Evolutionary conservation across 768 basidiomycete species (phyloP), one percentile per base, ranked within the genome.

Genomic region (Lactarius hengduanensis): DNA sequence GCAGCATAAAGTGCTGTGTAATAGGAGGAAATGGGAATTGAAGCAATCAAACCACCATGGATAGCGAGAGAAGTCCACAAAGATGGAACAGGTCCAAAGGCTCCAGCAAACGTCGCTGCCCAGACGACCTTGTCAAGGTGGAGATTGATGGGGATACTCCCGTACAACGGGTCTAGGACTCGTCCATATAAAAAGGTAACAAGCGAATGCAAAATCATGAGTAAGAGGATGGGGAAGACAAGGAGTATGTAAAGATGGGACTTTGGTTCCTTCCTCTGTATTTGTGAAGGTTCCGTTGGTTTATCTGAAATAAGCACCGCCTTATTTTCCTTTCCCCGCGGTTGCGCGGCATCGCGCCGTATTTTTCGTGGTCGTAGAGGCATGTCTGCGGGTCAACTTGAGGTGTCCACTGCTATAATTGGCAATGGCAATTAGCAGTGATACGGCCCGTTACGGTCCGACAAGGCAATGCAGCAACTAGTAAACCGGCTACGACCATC

Each of bases 121-220:
- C 79, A 72, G 13, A 80, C 71, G 43, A 80, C 65, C 63, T 79
- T 78, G 57, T 74, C 72, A 9, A 92, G 76, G 43, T 85, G 78
- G 62, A 80, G 78, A 0, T 77, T 77, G 1, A 87, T 84, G 0
- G 88, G 84, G 8, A 80, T 79, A 15, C 81, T 78, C 57, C 86
- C 90, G 74, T 91, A 92, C 3, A 92, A 77, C 18, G 91, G 91
- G 62, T 80, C 75, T n/a, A 93, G 72, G 10, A 84, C 80, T 40
- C 84, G 84, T 74, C 84, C 81, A 72, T 92, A 90, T 7, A 82
- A 77, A 69, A 84, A 86, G 20, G 86, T 78, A 62, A 84, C 79
- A 38, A 91, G 80, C 3, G 89, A 88, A 41, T 87, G 76, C 7
- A 73, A 66, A 8, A 53, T 62, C 38, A 75, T 38, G 50, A 74